Conservation (phyloP, 2,329 filamentous ascomycete genomes). For the Shiraia sp. region DNA sequence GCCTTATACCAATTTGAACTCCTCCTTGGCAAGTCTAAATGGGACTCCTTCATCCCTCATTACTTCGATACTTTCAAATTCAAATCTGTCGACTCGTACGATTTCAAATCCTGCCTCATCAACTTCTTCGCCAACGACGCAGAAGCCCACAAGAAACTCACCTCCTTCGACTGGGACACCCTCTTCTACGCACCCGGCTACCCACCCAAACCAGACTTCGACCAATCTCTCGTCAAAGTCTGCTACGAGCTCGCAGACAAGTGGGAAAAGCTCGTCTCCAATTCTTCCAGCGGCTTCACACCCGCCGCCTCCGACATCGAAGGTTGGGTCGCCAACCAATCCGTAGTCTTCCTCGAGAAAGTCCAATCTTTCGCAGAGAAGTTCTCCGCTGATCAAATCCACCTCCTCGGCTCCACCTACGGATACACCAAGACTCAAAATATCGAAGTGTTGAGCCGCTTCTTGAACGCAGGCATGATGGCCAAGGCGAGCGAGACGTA, state of each 20-base stretch:
- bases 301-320: slow-evolving; percentile 71
- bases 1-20: slow-evolving; percentile 91
- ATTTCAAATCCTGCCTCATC: slow-evolving; percentile 88
- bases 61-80: slow-evolving; percentile 86
- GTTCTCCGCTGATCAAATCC: slow-evolving; percentile 67
- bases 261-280: slow-evolving; percentile 65
- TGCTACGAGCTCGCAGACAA: slow-evolving; percentile 82
- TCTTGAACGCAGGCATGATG: slow-evolving; percentile 76
- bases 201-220: slow-evolving; percentile 87
- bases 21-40: slow-evolving; percentile 80
- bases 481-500: slow-evolving; percentile 73
- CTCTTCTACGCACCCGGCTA: slow-evolving; percentile 89
- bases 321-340: slow-evolving; percentile 81
- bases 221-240: slow-evolving; percentile 82
- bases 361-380: slow-evolving; percentile 69
- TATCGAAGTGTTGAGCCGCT: slow-evolving; percentile 81
- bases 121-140: slow-evolving; percentile 78
- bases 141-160: slow-evolving; percentile 64
- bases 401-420: slow-evolving; percentile 75
- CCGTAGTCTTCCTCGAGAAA: slow-evolving; percentile 85
- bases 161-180: slow-evolving; percentile 82
- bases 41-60: slow-evolving; percentile 93
- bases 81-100: slow-evolving; percentile 88
- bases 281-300: slow-evolving; percentile 49
- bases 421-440: slow-evolving; percentile 72